Base-by-base conservation (phyloP, 371 early-diverging fungal genomes). In the Haplosporangium sp. region DNA sequence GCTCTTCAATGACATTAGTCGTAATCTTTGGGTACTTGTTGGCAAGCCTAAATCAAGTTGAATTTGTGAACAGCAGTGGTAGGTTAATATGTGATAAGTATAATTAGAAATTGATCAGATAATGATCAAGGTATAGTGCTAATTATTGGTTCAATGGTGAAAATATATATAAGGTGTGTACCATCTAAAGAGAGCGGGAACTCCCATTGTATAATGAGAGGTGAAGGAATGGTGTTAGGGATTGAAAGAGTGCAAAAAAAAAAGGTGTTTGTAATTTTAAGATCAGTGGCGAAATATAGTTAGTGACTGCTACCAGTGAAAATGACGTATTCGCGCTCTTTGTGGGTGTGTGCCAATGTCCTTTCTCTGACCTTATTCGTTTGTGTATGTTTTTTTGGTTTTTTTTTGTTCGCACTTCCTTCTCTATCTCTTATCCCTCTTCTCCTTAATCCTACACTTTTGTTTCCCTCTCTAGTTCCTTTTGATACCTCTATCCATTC, bases 21-120 rank as follows among this genome's bases (percentile, higher is more conserved):
- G 94, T 91, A 63, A 96, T 92, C 84, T 95, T 94, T 62, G 99
- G 98, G 85, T 98, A 99, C 89, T 97, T 98, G 76, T 91, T 88
- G 39, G 94, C 89, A 59, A 99, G 88, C 99, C 99, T 81, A 71
- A 15, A 47, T n/a, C 1, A 63, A 20, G 57, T 20, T 20, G 34
- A 53, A 35, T 13, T 52, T 8, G 20, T 7, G 15, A 63, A 37
- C 11, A n/a, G 13, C 11, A 20, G 9, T n/a, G 42, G 20, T 10
- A 39, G 34, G 35, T 45, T 35, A 48, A 50, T 35, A 58, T 35
- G 19, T 55, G 55, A 55, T 19, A 27, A 55, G 55, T 5, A 58
- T 27, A 37, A 13, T 35, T 35, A 11, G 58, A 10, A 58, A 58
- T 58, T 5, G 0, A 37, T 58, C 39, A 37, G 58, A 34, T 3